Conservation (phyloP, 495 filamentous ascomycete species). For the Hypoxylon lenormandii region DNA sequence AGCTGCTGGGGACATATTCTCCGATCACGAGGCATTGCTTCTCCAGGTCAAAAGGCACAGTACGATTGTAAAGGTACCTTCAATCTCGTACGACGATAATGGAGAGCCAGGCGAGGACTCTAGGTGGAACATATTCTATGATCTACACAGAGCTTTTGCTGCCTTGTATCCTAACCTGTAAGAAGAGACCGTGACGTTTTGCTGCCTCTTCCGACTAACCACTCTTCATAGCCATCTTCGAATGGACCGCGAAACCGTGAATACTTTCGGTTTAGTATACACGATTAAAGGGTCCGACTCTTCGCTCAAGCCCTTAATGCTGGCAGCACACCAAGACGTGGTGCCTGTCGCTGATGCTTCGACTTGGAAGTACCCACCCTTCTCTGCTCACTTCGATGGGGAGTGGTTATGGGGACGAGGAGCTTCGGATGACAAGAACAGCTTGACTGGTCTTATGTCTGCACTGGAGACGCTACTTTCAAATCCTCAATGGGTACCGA, state of each 20-base stretch:
- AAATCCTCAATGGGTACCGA: slow-evolving; percentile 66
- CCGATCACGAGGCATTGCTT: slow-evolving; percentile 46
- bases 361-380: slow-evolving; percentile 73
- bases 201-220: slow-evolving; percentile 7
- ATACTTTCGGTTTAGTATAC: slow-evolving; percentile 70
- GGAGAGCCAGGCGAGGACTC: slow-evolving; percentile 52
- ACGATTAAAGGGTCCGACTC: slow-evolving; percentile 67
- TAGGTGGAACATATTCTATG: slow-evolving; percentile 55
- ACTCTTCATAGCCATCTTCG: slow-evolving; percentile 47
- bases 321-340: slow-evolving; percentile 75
- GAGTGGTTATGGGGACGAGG: slow-evolving; percentile 73
- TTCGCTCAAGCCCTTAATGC: slow-evolving; percentile 68
- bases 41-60: slow-evolving; percentile 53
- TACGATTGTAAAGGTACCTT: slow-evolving; percentile 53
- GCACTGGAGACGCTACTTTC: slow-evolving; percentile 68
- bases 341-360: slow-evolving; percentile 70
- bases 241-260: slow-evolving; percentile 64
- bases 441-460: slow-evolving; percentile 71
- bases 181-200: slow-evolving; percentile 6
- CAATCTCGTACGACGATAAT: slow-evolving; percentile 53
- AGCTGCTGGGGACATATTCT: slow-evolving; percentile 50
- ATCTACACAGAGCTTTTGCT: slow-evolving; percentile 48
- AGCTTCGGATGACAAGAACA: slow-evolving; percentile 74
- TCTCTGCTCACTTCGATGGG: slow-evolving; percentile 70
- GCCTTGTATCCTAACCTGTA: slow-evolving; percentile 53